These are phyloP conservation scores for Plenodomus biglobosus DNA, from an alignment of 2,329 filamentous ascomycete species.

Conservation along the genomic window DNA sequence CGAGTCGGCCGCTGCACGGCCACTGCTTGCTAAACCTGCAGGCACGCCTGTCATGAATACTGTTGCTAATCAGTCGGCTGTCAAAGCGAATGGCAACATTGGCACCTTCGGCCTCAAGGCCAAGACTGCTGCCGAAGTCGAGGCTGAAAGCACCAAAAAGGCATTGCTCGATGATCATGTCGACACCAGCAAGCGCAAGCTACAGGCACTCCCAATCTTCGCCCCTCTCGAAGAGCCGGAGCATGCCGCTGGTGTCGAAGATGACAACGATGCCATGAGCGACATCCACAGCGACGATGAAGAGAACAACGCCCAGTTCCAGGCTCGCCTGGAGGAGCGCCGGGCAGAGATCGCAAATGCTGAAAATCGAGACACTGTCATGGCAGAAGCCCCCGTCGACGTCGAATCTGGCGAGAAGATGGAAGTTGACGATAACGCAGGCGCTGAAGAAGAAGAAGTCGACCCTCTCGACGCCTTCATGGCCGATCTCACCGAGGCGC, in stretches of 20 bases:
- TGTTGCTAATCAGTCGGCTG: conserved; percentile 16
- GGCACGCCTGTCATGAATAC: conserved; percentile 26
- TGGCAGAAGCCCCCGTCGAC: conserved; percentile 44
- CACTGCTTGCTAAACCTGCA: conserved; percentile 30
- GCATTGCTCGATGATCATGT: conserved; percentile 89
- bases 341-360: conserved; percentile 61
- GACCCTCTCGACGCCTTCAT: conserved; percentile 98
- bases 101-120: conserved; percentile 79
- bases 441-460: conserved; percentile 67
- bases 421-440: conserved; percentile 55
- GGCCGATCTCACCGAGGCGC: conserved; percentile 59
- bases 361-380: conserved; percentile 47
- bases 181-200: conserved; percentile 73
- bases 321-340: conserved; percentile 74
- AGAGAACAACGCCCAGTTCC: conserved; percentile 78
- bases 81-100: conserved; percentile 65
- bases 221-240: conserved; percentile 51
- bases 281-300: conserved; percentile 86
- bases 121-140: conserved; percentile 66
- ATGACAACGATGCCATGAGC: conserved; percentile 72
- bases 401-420: conserved; percentile 50
- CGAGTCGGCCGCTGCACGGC: conserved; percentile 33
- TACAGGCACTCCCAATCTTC: conserved; percentile 83
- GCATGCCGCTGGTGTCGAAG: conserved; percentile 48
- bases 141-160: conserved; percentile 68